Evolutionary conservation across 2,329 filamentous ascomycete genomes (phyloP).

Genomic region (Phialocephala sp.): DNA sequence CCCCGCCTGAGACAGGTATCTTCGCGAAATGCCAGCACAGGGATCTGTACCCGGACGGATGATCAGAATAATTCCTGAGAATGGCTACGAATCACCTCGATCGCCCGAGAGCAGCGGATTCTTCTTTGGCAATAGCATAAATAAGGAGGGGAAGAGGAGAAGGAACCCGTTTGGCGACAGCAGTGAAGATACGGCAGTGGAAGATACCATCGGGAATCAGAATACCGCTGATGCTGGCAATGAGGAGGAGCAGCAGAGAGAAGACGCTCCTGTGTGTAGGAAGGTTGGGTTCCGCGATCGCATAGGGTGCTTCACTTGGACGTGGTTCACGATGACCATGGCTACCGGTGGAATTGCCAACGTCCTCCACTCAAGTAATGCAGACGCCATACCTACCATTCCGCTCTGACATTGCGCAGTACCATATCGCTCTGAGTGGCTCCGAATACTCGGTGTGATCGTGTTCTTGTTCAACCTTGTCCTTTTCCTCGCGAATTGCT

Average conservation of each 20-base stretch:
- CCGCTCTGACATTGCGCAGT: slow-evolving; percentile 44
- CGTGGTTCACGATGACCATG: slow-evolving; percentile 70
- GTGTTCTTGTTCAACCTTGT: slow-evolving; percentile 68
- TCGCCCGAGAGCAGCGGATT: slow-evolving; percentile 18
- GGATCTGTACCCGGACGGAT: slow-evolving; percentile 40
- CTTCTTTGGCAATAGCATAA: slow-evolving; percentile 20
- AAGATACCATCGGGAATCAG: background rate
- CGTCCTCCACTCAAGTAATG: slow-evolving; percentile 59
- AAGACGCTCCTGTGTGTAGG: slow-evolving; percentile 1
- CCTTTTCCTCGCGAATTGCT: slow-evolving; percentile 67
- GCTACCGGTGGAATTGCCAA: slow-evolving; percentile 63
- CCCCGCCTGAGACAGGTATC: slow-evolving; percentile 52
- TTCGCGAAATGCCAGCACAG: slow-evolving; percentile 45
- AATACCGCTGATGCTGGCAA: background rate
- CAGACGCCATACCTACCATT: slow-evolving; percentile 47
- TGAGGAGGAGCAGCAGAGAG: slow-evolving; percentile 5
- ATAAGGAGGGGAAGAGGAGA: slow-evolving; percentile 19
- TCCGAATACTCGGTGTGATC: slow-evolving; percentile 62
- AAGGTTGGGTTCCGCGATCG: slow-evolving; percentile 53
- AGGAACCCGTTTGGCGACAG: slow-evolving; percentile 12
- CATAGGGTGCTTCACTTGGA: slow-evolving; percentile 67
- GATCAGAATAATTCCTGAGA: slow-evolving; percentile 28
- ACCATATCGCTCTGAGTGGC: slow-evolving; percentile 59
- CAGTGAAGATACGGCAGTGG: background rate
- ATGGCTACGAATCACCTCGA: slow-evolving; percentile 48